These are phyloP conservation scores for Phylloporus arenicola DNA, from an alignment of 768 basidiomycete genomes.

Conservation along the genomic window DNA sequence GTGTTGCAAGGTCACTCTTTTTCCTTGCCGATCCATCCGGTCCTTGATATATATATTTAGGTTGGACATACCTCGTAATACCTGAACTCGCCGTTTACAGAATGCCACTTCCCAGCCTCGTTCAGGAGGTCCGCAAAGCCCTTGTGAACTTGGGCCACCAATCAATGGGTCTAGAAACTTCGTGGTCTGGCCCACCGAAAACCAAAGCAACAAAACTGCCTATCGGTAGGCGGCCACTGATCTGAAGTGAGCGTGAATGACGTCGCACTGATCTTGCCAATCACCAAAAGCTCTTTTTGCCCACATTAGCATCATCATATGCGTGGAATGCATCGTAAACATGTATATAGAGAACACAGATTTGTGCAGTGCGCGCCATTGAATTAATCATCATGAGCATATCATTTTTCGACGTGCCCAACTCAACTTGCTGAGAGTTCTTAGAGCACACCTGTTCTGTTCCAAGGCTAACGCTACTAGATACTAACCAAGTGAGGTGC, in stretches of 20 bases:
- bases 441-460: too few relatives aligned
- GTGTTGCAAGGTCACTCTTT: slow-evolving; percentile 16
- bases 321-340: too few relatives aligned
- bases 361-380: too few relatives aligned
- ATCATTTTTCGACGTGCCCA: too few relatives aligned
- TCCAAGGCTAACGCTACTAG: too few relatives aligned
- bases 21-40: not conserved
- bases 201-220: not conserved
- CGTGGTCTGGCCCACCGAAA: slow-evolving; percentile 9
- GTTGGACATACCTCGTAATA: slow-evolving; percentile 26
- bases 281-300: too few relatives aligned
- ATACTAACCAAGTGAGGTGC: too few relatives aligned
- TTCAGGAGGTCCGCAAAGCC: slow-evolving; percentile 20
- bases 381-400: too few relatives aligned
- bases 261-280: too few relatives aligned
- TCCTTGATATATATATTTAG: slow-evolving; percentile 7
- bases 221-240: not conserved
- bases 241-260: not conserved
- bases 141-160: slow-evolving; percentile 10
- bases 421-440: too few relatives aligned
- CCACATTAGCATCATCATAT: too few relatives aligned
- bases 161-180: slow-evolving; percentile 6
- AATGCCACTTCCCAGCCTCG: slow-evolving; percentile 19
- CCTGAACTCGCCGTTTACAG: slow-evolving; percentile 24
- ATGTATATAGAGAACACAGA: too few relatives aligned